These are phyloP conservation scores for Actinidia polygama DNA, from an alignment of 179 eudicot genomes.

Conservation along the genomic window DNA sequence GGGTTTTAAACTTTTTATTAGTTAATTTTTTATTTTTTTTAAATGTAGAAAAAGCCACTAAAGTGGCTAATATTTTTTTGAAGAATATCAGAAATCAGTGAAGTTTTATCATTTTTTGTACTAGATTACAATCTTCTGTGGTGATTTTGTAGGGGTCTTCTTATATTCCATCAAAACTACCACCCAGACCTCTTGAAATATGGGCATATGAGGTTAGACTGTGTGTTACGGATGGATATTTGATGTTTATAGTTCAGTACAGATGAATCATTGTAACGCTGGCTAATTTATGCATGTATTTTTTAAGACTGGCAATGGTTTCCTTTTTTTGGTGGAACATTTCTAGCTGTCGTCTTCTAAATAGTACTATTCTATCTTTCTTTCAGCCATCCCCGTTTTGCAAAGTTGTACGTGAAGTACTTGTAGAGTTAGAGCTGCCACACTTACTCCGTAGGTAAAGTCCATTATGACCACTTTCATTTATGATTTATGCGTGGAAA, in stretches of 20 bases:
- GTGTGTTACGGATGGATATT: background rate
- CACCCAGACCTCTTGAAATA: constrained; percentile 84
- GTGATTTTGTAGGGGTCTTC: constrained; percentile 59
- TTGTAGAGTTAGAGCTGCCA: constrained; percentile 95
- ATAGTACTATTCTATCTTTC: constrained; percentile 10
- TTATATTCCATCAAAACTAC: constrained; percentile 81
- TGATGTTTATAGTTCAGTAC: background rate
- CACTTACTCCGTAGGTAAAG: constrained; percentile 68
- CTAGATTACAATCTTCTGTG: constrained; percentile 20
- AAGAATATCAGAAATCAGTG: background rate
- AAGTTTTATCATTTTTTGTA: background rate
- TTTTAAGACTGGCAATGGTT: background rate
- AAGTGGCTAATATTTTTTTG: background rate
- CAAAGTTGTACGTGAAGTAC: constrained; percentile 97
- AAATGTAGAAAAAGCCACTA: background rate
- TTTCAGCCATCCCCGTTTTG: constrained; percentile 95
- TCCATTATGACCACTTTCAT: constrained; percentile 9
- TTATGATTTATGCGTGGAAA: background rate
- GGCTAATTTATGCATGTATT: background rate
- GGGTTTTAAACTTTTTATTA: constrained; percentile 10
- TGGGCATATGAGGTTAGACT: constrained; percentile 94
- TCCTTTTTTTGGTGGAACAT: background rate
- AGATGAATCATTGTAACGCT: background rate
- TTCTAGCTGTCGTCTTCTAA: background rate
- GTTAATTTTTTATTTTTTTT: background rate